A percentile compares a stretch with the other conserved stretches of the same genome.
These are phyloP conservation scores for Candida sanyaensis DNA, from an alignment of 1,139 yeast species.

Conservation along the genomic window DNA sequence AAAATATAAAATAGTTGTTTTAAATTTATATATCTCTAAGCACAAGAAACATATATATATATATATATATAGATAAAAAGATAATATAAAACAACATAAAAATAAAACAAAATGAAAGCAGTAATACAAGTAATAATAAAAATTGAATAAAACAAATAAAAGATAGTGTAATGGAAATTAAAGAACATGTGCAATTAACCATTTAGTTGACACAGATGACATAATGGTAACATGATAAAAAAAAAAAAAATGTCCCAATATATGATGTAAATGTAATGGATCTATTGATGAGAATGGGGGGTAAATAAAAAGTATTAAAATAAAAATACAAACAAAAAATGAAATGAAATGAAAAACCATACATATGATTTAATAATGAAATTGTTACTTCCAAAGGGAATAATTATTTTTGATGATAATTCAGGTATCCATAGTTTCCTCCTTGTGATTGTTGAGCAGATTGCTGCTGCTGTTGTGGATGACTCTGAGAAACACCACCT, in stretches of 20 bases:
- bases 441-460: background rate
- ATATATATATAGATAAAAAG: background rate
- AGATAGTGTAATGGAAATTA: background rate
- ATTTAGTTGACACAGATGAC: too few species aligned
- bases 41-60: background rate
- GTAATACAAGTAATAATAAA: slow-evolving; percentile 8
- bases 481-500: slow-evolving; percentile 7
- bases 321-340: slow-evolving; percentile 4
- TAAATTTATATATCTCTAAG: background rate
- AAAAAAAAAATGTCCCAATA: too few species aligned
- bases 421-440: slow-evolving; percentile 39
- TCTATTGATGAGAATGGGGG: slow-evolving; percentile 1
- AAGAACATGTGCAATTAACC: too few species aligned
- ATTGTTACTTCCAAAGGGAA: background rate
- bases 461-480: slow-evolving; percentile 3
- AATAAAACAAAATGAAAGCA: slow-evolving; percentile 4
- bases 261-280: background rate
- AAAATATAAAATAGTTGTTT: background rate
- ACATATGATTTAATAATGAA: background rate
- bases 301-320: background rate
- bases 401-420: slow-evolving; percentile 26
- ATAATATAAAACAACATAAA: background rate
- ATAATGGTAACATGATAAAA: too few species aligned
- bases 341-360: background rate
- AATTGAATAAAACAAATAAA: slow-evolving; percentile 2